A percentile compares a stretch with the other conserved stretches of the same genome.
Conservation (phyloP, 2,329 filamentous ascomycete genomes). For the Talaromyces sp. region DNA sequence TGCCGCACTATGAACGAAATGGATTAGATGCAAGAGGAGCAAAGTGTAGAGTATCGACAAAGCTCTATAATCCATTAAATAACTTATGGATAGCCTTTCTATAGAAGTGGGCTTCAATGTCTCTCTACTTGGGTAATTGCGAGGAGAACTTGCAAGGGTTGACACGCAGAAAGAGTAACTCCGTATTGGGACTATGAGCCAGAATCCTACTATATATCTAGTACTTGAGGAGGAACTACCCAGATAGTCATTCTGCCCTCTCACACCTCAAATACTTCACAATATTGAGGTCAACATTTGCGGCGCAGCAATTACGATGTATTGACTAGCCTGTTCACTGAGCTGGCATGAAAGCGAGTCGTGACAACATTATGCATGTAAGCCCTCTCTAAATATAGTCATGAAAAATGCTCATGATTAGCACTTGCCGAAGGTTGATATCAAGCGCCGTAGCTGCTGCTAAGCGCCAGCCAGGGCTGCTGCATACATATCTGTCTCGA, state of each 20-base stretch:
- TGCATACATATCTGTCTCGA: background rate
- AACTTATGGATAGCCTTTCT: background rate
- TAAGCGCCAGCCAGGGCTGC: background rate
- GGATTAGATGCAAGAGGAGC: background rate
- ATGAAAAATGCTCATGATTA: too few species aligned
- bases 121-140: too few species aligned
- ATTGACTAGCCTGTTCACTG: background rate
- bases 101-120: too few species aligned
- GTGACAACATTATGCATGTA: too few species aligned
- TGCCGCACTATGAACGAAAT: background rate
- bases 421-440: too few species aligned
- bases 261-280: background rate
- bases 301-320: background rate
- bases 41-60: background rate
- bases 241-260: background rate
- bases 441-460: background rate
- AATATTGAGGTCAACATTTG: background rate
- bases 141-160: background rate
- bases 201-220: background rate
- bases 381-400: background rate
- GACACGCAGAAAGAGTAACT: background rate
- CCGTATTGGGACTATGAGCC: background rate
- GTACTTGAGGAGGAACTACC: background rate
- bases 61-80: background rate
- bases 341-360: background rate